Percentiles rank a stretch among this genome's conserved stretches.
Conservation (phyloP, 495 filamentous ascomycete species). For the Talaromyces ruber region DNA sequence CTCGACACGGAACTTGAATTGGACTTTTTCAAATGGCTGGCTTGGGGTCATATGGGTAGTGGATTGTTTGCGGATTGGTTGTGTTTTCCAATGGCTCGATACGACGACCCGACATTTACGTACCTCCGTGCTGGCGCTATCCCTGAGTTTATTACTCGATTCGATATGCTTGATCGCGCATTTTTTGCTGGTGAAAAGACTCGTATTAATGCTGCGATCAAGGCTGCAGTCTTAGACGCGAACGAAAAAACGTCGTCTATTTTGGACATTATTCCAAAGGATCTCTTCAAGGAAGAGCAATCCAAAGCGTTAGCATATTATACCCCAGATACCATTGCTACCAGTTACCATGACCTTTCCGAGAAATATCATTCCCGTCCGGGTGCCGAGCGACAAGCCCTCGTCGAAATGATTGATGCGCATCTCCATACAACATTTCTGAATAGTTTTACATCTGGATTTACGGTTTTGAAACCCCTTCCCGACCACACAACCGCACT, state of each 20-base stretch:
- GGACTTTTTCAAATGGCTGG: constrained; percentile 79
- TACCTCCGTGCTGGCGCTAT: constrained; percentile 68
- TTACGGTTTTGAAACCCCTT: constrained; percentile 72
- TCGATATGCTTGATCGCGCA: constrained; percentile 61
- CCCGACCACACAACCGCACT: constrained; percentile 63
- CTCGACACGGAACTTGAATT: constrained; percentile 48
- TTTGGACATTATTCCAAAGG: constrained; percentile 43
- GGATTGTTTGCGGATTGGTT: constrained; percentile 74
- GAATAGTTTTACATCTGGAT: constrained; percentile 63
- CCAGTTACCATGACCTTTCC: constrained; percentile 55
- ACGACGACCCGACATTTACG: constrained; percentile 61
- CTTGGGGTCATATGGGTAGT: constrained; percentile 88
- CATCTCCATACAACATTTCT: constrained; percentile 86
- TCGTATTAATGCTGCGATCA: constrained; percentile 58
- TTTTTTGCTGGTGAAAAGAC: constrained; percentile 66
- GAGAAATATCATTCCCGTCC: constrained; percentile 48
- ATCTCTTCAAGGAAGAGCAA: constrained; percentile 57
- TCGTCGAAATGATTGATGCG: constrained; percentile 70
- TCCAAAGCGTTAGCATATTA: constrained; percentile 73
- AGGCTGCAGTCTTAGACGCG: constrained; percentile 46
- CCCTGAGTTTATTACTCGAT: constrained; percentile 57
- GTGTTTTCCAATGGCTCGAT: constrained; percentile 76
- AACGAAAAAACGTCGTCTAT: constrained; percentile 47
- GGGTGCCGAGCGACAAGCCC: constrained; percentile 47
- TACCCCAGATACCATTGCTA: constrained; percentile 47